These are phyloP conservation scores for Axilococcus clingmanii DNA, from an alignment of 139 green algal genomes.

Conservation along the genomic window DNA sequence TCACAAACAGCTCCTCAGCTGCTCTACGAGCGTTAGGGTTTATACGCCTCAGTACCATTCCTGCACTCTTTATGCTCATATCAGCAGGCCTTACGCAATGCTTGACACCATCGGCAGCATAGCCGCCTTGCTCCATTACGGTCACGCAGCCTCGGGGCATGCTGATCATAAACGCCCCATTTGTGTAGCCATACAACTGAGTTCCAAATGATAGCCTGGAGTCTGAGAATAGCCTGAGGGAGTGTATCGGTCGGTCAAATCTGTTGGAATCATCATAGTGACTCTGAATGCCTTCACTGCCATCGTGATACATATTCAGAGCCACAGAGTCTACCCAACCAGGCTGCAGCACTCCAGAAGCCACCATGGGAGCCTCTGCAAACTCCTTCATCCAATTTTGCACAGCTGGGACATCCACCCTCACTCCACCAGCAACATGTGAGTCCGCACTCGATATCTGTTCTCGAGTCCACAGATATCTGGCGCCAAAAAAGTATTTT, in stretches of 20 bases:
- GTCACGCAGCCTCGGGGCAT: slow-evolving; percentile 59
- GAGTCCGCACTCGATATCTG: slow-evolving; percentile 34
- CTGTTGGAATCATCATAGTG: slow-evolving; percentile 57
- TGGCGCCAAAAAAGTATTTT: slow-evolving; percentile 66
- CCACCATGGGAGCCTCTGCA: slow-evolving; percentile 44
- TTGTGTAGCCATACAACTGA: slow-evolving; percentile 53
- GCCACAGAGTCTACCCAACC: slow-evolving; percentile 46
- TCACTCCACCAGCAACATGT: slow-evolving; percentile 37
- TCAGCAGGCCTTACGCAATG: slow-evolving; percentile 61
- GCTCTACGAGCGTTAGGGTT: slow-evolving; percentile 12
- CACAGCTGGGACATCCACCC: slow-evolving; percentile 45
- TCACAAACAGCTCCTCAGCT: slow-evolving; percentile 27
- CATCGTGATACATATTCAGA: slow-evolving; percentile 70
- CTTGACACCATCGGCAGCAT: slow-evolving; percentile 58
- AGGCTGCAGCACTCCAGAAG: slow-evolving; percentile 18
- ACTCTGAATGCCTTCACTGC: slow-evolving; percentile 59
- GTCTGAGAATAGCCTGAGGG: slow-evolving; percentile 58
- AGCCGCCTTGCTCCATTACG: slow-evolving; percentile 50
- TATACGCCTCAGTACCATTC: slow-evolving; percentile 52
- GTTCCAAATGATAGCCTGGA: slow-evolving; percentile 59
- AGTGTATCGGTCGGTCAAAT: slow-evolving; percentile 53
- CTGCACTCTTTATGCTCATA: slow-evolving; percentile 58
- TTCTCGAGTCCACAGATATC: slow-evolving; percentile 61
- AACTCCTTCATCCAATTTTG: slow-evolving; percentile 36
- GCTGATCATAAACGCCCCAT: slow-evolving; percentile 59